Evolutionary conservation across 192 early-diverging fungal genomes (phyloP).

Genomic region (Funneliformis geosporum): DNA sequence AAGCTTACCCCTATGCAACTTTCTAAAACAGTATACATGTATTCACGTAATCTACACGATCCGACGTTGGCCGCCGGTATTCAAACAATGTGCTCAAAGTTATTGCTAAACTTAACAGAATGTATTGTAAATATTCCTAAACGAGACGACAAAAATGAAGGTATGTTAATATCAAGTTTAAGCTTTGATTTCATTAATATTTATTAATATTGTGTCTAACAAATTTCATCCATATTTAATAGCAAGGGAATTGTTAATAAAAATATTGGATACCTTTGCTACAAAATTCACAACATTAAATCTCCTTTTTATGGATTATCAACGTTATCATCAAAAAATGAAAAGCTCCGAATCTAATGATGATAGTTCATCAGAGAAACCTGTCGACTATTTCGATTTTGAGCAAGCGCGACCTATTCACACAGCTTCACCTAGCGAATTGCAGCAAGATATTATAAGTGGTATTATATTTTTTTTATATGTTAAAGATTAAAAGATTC

Average conservation of each 20-base stretch:
- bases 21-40: constrained; percentile 83
- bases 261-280: constrained; percentile 85
- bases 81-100: constrained; percentile 96
- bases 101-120: constrained; percentile 90
- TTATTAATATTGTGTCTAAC: background rate
- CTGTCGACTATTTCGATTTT: constrained; percentile 56
- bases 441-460: constrained; percentile 68
- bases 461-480: constrained; percentile 44
- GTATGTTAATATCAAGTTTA: constrained; percentile 28
- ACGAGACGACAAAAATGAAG: constrained; percentile 55
- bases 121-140: constrained; percentile 72
- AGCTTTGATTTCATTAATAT: too few relatives aligned
- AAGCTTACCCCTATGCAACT: constrained; percentile 83
- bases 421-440: constrained; percentile 41
- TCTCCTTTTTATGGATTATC: constrained; percentile 59
- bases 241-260: constrained; percentile 66
- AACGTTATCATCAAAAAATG: constrained; percentile 59
- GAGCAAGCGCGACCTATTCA: constrained; percentile 58
- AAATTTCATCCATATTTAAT: background rate
- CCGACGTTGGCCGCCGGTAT: constrained; percentile 85
- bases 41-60: constrained; percentile 93
- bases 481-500: background rate
- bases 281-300: constrained; percentile 73
- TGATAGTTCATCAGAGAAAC: constrained; percentile 15
- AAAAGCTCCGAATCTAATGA: constrained; percentile 39